phyloP scores from a whole-genome alignment of 129 eudicot genomes.

The Cynara cardunculus region DNA sequence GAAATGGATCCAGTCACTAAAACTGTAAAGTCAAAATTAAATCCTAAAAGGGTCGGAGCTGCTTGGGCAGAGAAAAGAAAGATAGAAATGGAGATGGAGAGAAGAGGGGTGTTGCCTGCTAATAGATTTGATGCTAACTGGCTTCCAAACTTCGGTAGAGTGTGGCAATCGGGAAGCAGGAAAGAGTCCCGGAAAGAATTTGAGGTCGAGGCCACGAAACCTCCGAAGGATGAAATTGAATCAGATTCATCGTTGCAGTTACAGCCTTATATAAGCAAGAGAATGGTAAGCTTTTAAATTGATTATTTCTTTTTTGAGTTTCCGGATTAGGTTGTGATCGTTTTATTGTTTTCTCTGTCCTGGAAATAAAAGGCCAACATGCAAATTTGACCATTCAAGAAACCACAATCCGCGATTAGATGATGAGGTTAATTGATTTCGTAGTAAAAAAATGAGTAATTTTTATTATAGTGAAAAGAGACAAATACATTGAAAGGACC shows the following conservation, averaged over 20 bases:
- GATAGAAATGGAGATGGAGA: conserved; percentile 82
- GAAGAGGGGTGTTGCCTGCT: conserved; percentile 48
- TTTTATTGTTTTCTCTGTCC: not conserved
- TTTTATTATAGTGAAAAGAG: not conserved
- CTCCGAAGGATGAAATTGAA: conserved; percentile 35
- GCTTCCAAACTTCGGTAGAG: conserved; percentile 97
- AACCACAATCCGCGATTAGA: not conserved
- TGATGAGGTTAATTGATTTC: not conserved
- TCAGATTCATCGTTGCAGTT: conserved; percentile 41
- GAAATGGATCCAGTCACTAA: conserved; percentile 5
- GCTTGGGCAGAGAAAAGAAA: conserved; percentile 99
- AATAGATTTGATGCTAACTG: conserved; percentile 59
- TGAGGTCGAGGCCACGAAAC: conserved; percentile 39
- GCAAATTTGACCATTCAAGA: not conserved
- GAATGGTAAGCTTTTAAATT: conserved; percentile 50
- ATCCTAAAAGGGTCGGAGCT: conserved; percentile 95
- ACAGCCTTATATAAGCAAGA: conserved; percentile 91
- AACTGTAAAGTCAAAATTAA: conserved; percentile 53
- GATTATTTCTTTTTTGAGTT: not conserved
- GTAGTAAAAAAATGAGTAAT: not conserved
- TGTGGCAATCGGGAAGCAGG: conserved; percentile 95
- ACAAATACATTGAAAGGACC: not conserved
- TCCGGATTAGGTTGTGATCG: not conserved
- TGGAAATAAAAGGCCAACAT: not conserved
- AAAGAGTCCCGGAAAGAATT: conserved; percentile 90